A percentile compares a stretch with the other conserved stretches of the same genome.
These are phyloP conservation scores for Colletotrichum sojae DNA, from an alignment of 2,329 filamentous ascomycete genomes.

Conservation along the genomic window DNA sequence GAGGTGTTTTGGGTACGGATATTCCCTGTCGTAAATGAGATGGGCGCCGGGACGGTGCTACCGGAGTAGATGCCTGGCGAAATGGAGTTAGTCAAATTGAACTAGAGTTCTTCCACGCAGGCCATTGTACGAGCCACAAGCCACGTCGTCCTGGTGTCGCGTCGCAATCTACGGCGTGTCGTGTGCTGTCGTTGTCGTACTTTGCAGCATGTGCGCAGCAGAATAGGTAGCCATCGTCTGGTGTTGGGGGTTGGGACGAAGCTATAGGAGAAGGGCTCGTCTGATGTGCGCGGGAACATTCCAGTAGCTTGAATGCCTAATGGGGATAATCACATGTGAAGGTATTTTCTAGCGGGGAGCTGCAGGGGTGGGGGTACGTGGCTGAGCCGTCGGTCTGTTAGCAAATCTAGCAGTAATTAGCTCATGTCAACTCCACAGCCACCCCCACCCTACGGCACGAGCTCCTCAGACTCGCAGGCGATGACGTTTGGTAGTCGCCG, in stretches of 20 bases:
- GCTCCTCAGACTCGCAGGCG: conserved; percentile 26
- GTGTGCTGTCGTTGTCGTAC: too few relatives aligned
- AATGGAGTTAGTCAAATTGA: background rate
- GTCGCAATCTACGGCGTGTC: conserved; percentile 13
- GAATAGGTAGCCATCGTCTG: conserved; percentile 17
- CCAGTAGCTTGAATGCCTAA: conserved; percentile 21
- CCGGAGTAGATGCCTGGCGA: background rate
- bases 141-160: conserved; percentile 33
- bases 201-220: too few relatives aligned
- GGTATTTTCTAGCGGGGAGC: background rate
- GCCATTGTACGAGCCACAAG: conserved; percentile 23
- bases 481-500: conserved; percentile 38
- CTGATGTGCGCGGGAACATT: conserved; percentile 29
- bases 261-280: conserved; percentile 6
- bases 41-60: conserved; percentile 2
- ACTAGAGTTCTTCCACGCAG: conserved; percentile 22
- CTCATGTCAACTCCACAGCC: conserved; percentile 10
- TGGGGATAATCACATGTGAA: conserved; percentile 25
- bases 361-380: conserved; percentile 7
- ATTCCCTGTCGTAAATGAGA: background rate
- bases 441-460: conserved; percentile 34
- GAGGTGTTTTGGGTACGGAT: background rate
- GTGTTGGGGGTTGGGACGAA: conserved; percentile 19
- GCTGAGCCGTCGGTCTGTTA: conserved; percentile 12
- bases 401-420: background rate